phyloP scores from a whole-genome alignment of 441 rosid genomes.

The Pelargonium cotyledonis region DNA sequence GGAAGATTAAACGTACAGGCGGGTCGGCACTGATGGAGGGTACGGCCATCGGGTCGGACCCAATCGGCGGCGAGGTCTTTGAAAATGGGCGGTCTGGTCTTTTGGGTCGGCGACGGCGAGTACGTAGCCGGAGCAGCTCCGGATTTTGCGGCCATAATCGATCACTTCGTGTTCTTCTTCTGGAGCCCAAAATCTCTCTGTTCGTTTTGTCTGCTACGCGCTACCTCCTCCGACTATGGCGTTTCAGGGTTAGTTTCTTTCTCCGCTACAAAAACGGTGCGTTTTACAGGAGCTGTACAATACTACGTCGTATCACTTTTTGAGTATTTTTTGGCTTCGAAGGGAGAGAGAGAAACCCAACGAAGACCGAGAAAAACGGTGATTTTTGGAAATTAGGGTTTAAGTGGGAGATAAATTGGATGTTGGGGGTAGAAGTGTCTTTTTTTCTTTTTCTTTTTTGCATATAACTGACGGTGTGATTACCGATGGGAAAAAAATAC shows the following conservation, averaged over 20 bases:
- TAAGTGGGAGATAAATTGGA: no score
- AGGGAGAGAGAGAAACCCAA: no score
- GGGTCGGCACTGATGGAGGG: constrained; percentile 83
- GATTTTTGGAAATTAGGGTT: no score
- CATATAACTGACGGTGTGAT: no score
- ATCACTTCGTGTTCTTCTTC: not conserved
- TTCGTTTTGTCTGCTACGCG: not conserved
- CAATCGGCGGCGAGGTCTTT: constrained; percentile 60
- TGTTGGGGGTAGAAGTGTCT: no score
- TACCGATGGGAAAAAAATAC: no score
- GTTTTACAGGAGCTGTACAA: no score
- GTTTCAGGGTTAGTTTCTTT: not conserved
- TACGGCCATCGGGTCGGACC: constrained; percentile 87
- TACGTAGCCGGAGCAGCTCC: constrained; percentile 52
- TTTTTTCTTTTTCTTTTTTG: no score
- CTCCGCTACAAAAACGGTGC: not conserved
- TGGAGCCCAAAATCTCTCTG: not conserved
- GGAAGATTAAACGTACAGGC: constrained; percentile 48
- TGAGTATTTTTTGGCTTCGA: no score
- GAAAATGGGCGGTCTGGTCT: constrained; percentile 36
- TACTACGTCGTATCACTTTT: no score
- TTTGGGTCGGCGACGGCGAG: constrained; percentile 43
- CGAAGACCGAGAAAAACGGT: no score
- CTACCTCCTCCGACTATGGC: not conserved
- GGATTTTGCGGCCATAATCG: constrained; percentile 45